Conservation (phyloP, 139 green algal genomes). For the Chlamydomonas incerta region DNA sequence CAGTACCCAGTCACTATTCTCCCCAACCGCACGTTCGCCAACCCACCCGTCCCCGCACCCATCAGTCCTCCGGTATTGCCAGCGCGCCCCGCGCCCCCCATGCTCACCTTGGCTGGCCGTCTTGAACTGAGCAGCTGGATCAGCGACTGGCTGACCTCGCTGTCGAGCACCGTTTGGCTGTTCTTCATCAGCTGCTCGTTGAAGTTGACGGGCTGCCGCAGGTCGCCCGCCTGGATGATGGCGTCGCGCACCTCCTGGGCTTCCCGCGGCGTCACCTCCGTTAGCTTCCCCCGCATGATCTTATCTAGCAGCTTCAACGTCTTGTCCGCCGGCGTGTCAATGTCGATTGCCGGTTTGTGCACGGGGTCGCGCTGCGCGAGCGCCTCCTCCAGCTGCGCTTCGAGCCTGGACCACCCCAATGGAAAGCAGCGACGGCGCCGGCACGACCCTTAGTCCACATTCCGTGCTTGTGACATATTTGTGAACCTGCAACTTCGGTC, state of each 20-base stretch:
- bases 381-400: slow-evolving; percentile 60
- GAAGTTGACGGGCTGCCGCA: slow-evolving; percentile 71
- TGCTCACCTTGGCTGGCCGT: slow-evolving; percentile 47
- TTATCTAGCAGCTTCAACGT: slow-evolving; percentile 76
- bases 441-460: no score
- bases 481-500: no score
- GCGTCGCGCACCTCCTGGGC: slow-evolving; percentile 65
- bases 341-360: slow-evolving; percentile 68
- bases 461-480: no score
- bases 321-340: slow-evolving; percentile 71
- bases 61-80: no score
- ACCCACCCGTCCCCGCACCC: no score
- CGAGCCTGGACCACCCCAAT: slow-evolving; percentile 40
- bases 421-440: no score
- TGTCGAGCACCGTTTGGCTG: slow-evolving; percentile 60
- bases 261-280: slow-evolving; percentile 52
- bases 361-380: slow-evolving; percentile 53
- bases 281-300: slow-evolving; percentile 57
- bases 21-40: no score
- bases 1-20: neutral
- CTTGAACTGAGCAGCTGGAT: slow-evolving; percentile 67
- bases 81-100: no score
- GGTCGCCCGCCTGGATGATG: slow-evolving; percentile 61
- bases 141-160: slow-evolving; percentile 61
- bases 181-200: slow-evolving; percentile 73